Base-by-base conservation (phyloP, 2,329 filamentous ascomycete genomes). In the Cladosporium sphaerospermum region DNA sequence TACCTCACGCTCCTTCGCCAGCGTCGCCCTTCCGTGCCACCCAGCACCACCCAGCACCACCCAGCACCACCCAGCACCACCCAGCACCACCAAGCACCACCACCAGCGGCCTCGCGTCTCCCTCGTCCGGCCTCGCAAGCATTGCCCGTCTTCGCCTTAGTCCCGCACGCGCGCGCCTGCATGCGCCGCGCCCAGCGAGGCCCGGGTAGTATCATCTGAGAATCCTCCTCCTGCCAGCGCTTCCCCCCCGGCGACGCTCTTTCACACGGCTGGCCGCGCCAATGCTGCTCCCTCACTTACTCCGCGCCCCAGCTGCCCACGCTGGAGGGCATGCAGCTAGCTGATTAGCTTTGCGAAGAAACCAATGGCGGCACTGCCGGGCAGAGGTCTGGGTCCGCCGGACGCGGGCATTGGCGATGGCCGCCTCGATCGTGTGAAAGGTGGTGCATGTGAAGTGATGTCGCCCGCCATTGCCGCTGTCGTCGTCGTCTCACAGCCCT, bases 271-370 rank as follows among this genome's bases (percentile, higher is more conserved):
- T n/a, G 41, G n/a, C 32, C 32, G 32, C 32, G 40, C 40, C 48
- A 37, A 51, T 36, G 41, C 40, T 37, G 48, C 23, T 14, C 16
- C 31, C 31, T 43, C 48, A 28, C 40, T 28, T 28, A 28, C 23
- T 28, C 23, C 23, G 40, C 41, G 48, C 32, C 34, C 47, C 47
- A 31, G 23, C 47, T 42, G 47, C 47, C 23, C 23, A 28, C 42
- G 37, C 31, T 42, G 39, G 32, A 44, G 40, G 46, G 57, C 48
- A 62, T 67, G 62, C 62, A 66, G 62, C 64, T 67, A 66, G 57
- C 40, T 55, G 34, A 52, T 59, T 67, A 67, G 64, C 62, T 64
- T 62, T 62, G 36, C 33, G 39, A 36, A 49, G 57, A 63, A 55
- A 57, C 64, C 65, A 66, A 66, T 66, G 59, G 62, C 59, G 54